Evolutionary conservation across 176 grass and related monocot species (phyloP).

Genomic region (Coix lacrymajobi): DNA sequence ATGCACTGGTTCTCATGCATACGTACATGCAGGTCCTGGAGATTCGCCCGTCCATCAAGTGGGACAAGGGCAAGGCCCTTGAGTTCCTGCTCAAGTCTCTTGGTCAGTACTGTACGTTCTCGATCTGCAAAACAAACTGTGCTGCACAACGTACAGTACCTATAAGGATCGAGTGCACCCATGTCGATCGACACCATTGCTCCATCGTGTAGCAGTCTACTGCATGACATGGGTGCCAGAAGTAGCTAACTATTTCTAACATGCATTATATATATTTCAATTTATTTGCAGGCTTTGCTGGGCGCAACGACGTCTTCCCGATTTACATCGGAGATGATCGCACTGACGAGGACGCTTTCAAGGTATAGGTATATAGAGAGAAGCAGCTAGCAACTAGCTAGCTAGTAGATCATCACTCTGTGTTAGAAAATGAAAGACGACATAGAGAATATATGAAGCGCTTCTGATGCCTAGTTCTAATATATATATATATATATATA

Average conservation of each 20-base stretch:
- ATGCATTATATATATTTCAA: too few species aligned
- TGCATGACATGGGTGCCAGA: background rate
- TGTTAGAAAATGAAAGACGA: too few species aligned
- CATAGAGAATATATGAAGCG: too few species aligned
- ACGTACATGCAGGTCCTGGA: constrained; percentile 55
- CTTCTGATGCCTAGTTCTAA: too few species aligned
- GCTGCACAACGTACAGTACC: too few species aligned
- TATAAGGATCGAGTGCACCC: too few species aligned
- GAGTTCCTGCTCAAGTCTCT: constrained; percentile 72
- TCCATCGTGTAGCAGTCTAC: background rate
- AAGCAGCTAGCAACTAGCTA: too few species aligned
- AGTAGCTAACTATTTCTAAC: background rate
- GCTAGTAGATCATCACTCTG: too few species aligned
- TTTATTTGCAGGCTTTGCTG: constrained; percentile 41
- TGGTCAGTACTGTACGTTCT: constrained; percentile 29
- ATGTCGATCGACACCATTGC: background rate
- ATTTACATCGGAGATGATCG: constrained; percentile 94
- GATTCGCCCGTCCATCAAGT: constrained; percentile 76
- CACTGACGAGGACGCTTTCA: constrained; percentile 91
- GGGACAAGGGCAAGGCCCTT: constrained; percentile 88
- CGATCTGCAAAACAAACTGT: background rate
- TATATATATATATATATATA: too few species aligned
- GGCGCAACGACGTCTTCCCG: constrained; percentile 47
- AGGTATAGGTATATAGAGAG: constrained; percentile 50
- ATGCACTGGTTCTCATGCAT: background rate